These are phyloP conservation scores for Rhodotorula babjevae DNA, from an alignment of 768 basidiomycete genomes.

Conservation along the genomic window DNA sequence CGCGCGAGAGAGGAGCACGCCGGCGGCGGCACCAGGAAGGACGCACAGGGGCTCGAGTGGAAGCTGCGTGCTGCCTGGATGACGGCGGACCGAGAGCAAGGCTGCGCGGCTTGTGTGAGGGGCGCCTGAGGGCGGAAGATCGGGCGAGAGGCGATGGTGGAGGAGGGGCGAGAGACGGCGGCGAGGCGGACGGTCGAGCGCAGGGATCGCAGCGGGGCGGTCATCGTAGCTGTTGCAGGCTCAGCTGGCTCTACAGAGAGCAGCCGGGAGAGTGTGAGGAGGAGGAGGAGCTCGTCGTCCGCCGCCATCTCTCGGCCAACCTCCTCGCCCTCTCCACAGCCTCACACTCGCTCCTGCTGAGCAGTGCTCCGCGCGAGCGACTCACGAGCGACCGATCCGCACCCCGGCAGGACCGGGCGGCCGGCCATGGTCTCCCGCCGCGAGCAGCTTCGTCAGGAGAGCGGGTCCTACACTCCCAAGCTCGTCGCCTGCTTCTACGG, in stretches of 20 bases:
- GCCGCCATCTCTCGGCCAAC: too few relatives aligned
- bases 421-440: background rate
- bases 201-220: background rate
- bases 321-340: too few relatives aligned
- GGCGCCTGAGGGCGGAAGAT: background rate
- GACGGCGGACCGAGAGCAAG: background rate
- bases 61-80: background rate
- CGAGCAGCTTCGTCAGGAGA: background rate
- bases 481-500: conserved; percentile 72
- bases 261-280: too few relatives aligned
- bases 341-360: too few relatives aligned
- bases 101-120: background rate
- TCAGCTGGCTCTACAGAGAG: too few relatives aligned
- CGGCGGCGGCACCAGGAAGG: too few relatives aligned
- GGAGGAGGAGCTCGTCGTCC: too few relatives aligned
- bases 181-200: background rate
- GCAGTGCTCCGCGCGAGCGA: too few relatives aligned
- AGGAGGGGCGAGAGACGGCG: background rate
- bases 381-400: too few relatives aligned
- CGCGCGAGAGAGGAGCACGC: background rate
- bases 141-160: background rate
- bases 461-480: conserved; percentile 58
- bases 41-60: conserved; percentile 6
- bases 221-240: background rate
- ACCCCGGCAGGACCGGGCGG: background rate